Percentiles rank a stretch among this genome's conserved stretches.
phyloP scores from a whole-genome alignment of 2,329 filamentous ascomycete genomes.

The Nannizziopsis arthrosporioides region DNA sequence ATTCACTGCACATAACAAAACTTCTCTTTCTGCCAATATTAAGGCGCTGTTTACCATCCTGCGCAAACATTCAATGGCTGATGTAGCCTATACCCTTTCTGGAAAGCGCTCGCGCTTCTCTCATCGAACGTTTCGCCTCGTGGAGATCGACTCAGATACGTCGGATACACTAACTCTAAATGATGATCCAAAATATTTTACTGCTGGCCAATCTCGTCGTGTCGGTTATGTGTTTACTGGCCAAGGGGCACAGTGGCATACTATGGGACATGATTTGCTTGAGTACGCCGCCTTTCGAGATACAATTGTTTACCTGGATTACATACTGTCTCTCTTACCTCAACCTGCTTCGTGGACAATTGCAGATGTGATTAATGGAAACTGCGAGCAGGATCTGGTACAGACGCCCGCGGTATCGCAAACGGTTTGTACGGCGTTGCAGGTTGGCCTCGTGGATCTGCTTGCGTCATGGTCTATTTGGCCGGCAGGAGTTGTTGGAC shows the following conservation, averaged over 20 bases:
- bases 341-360: not conserved
- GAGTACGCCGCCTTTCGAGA: constrained; percentile 10
- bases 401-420: constrained; percentile 14
- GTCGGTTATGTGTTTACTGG: constrained; percentile 15
- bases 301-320: not conserved
- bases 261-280: constrained; percentile 16
- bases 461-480: constrained; percentile 13
- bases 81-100: not conserved
- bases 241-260: constrained; percentile 16
- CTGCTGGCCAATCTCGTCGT: no score
- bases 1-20: constrained; percentile 18
- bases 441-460: constrained; percentile 18
- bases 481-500: constrained; percentile 16
- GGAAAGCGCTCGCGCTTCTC: not conserved
- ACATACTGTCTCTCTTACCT: no score
- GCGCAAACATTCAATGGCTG: not conserved
- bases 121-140: not conserved
- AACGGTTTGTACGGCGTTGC: constrained; percentile 18
- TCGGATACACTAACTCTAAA: no score
- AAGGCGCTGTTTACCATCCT: constrained; percentile 2
- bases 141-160: not conserved
- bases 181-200: no score
- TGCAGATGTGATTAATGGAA: not conserved
- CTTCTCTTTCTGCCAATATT: constrained; percentile 16
- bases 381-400: not conserved